Evolutionary conservation across 768 basidiomycete species (phyloP).

Genomic region (Psilocybe sp.): DNA sequence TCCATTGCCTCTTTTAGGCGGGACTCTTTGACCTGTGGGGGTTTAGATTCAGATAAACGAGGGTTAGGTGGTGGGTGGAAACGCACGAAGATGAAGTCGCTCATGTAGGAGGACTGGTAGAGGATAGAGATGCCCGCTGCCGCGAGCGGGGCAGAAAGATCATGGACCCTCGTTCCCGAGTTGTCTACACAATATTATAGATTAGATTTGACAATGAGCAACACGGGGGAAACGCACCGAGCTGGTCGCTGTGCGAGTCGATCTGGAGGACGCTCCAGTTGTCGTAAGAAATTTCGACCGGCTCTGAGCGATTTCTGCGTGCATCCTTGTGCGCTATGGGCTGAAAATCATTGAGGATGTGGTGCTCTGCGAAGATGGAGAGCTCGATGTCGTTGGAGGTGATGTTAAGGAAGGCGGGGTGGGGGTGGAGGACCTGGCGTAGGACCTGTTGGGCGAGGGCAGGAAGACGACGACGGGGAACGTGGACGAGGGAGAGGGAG

Average conservation of each 20-base stretch:
- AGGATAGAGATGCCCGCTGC: slow-evolving; percentile 78
- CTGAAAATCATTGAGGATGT: slow-evolving; percentile 56
- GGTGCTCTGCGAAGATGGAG: slow-evolving; percentile 65
- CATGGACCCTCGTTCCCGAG: slow-evolving; percentile 70
- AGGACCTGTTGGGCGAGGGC: slow-evolving; percentile 60
- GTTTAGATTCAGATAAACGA: slow-evolving; percentile 7
- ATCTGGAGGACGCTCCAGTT: slow-evolving; percentile 80
- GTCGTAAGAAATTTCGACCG: slow-evolving; percentile 69
- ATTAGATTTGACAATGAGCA: slow-evolving; percentile 6
- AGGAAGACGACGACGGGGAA: slow-evolving; percentile 66
- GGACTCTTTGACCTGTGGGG: slow-evolving; percentile 59
- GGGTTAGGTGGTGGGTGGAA: neutral
- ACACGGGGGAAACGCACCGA: slow-evolving; percentile 42
- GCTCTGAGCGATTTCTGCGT: slow-evolving; percentile 42
- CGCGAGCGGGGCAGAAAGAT: slow-evolving; percentile 73
- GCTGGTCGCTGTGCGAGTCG: slow-evolving; percentile 71
- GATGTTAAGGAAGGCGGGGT: slow-evolving; percentile 67
- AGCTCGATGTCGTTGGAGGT: slow-evolving; percentile 81
- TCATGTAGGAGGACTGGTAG: slow-evolving; percentile 81
- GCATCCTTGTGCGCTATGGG: slow-evolving; percentile 55
- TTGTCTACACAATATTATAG: slow-evolving; percentile 40
- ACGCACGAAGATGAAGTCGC: slow-evolving; percentile 78
- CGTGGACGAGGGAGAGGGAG: slow-evolving; percentile 69
- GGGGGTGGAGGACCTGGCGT: slow-evolving; percentile 65
- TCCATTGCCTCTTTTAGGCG: slow-evolving; percentile 61